Evolutionary conservation across 2,329 filamentous ascomycete genomes (phyloP).

Genomic region (Penicillium psychrosexuale): DNA sequence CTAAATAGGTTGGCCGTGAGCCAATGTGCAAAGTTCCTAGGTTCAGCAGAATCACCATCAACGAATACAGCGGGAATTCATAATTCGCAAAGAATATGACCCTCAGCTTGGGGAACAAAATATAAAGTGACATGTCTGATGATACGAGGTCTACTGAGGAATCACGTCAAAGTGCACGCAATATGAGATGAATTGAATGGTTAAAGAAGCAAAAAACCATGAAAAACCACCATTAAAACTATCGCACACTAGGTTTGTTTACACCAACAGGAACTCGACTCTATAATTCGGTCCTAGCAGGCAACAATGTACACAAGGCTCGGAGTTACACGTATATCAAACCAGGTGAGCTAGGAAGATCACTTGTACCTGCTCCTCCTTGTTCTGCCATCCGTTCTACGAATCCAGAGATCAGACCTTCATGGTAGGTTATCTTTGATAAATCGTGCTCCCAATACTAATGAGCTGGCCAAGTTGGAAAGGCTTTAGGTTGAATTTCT

Average conservation of each 20-base stretch:
- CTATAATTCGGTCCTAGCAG: too few species aligned
- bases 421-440: background rate
- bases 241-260: background rate
- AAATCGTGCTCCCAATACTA: background rate
- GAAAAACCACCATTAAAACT: too few species aligned
- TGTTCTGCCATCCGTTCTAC: background rate
- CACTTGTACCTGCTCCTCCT: background rate
- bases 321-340: background rate
- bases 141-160: too few species aligned
- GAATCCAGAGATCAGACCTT: background rate
- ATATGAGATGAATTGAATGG: background rate
- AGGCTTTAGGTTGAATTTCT: background rate
- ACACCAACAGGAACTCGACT: background rate
- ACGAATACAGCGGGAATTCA: too few species aligned
- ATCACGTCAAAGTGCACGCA: background rate
- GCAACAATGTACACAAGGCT: background rate
- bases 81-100: background rate
- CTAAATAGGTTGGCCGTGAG: background rate
- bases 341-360: background rate
- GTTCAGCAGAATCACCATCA: background rate
- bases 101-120: too few species aligned
- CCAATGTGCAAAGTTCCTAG: background rate
- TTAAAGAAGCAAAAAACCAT: background rate
- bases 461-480: background rate
- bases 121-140: background rate